Evolutionary conservation across 805 yeast genomes (phyloP).

Genomic region (Suhomyces faveliae): DNA sequence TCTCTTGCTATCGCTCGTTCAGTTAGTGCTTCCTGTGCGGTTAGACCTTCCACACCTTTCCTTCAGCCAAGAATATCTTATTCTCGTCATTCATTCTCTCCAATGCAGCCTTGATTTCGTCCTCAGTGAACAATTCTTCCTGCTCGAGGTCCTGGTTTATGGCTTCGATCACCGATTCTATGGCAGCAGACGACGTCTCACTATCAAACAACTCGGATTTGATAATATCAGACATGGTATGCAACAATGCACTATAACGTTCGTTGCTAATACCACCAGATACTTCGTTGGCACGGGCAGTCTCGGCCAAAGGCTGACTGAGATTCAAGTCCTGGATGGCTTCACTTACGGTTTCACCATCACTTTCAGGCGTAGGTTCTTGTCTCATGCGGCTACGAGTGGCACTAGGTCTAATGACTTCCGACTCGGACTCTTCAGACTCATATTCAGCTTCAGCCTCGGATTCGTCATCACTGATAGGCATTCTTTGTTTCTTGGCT

Average conservation of each 20-base stretch:
- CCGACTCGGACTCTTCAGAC: slow-evolving; percentile 14
- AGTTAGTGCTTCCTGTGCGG: too few species aligned
- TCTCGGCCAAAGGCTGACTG: slow-evolving; percentile 25
- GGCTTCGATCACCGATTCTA: slow-evolving; percentile 29
- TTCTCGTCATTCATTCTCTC: slow-evolving; percentile 35
- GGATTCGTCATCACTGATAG: slow-evolving; percentile 23
- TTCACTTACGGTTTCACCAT: neutral
- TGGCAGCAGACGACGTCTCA: slow-evolving; percentile 30
- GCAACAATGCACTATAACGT: slow-evolving; percentile 30
- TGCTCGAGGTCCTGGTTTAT: slow-evolving; percentile 38
- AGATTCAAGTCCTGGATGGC: slow-evolving; percentile 5
- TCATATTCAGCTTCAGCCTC: slow-evolving; percentile 36
- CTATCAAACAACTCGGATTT: slow-evolving; percentile 34
- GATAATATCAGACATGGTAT: slow-evolving; percentile 31
- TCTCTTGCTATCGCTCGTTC: too few species aligned
- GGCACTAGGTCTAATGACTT: slow-evolving; percentile 15
- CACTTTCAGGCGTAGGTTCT: slow-evolving; percentile 10
- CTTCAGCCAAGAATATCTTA: slow-evolving; percentile 37
- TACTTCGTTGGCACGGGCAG: slow-evolving; percentile 20
- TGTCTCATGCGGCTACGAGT: slow-evolving; percentile 19
- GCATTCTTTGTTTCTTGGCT: slow-evolving; percentile 26
- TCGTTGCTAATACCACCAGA: slow-evolving; percentile 28
- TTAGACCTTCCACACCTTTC: slow-evolving; percentile 26
- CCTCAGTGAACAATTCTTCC: slow-evolving; percentile 34
- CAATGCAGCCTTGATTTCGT: slow-evolving; percentile 33